phyloP scores from a whole-genome alignment of 2,329 filamentous ascomycete genomes.

The Lachnellula cervina region DNA sequence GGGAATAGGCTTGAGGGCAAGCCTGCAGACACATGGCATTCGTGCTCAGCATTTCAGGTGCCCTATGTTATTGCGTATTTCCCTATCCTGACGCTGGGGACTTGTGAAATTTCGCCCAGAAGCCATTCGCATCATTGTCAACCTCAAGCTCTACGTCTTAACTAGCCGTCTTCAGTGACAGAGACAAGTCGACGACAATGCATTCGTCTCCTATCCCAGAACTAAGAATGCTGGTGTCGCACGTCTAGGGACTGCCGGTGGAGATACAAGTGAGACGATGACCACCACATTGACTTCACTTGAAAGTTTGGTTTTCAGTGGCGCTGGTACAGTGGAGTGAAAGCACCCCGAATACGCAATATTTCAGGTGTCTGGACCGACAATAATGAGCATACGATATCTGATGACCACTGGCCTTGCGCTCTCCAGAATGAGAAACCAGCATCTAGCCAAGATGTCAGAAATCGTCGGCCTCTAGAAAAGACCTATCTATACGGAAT shows the following conservation, averaged over 20 bases:
- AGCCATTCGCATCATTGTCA: slow-evolving; percentile 64
- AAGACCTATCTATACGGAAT: slow-evolving; percentile 62
- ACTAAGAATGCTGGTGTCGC: slow-evolving; percentile 51
- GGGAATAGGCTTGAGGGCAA: slow-evolving; percentile 42
- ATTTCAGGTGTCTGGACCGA: slow-evolving; percentile 77
- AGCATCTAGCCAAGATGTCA: slow-evolving; percentile 24
- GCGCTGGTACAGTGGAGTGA: slow-evolving; percentile 63
- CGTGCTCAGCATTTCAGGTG: slow-evolving; percentile 43
- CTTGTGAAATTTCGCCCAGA: slow-evolving; percentile 59
- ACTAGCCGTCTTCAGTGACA: slow-evolving; percentile 62
- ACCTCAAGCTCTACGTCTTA: slow-evolving; percentile 69
- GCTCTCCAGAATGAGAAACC: slow-evolving; percentile 44
- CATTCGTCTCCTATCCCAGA: slow-evolving; percentile 58
- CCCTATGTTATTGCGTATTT: too few species aligned
- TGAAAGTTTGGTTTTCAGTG: slow-evolving; percentile 61
- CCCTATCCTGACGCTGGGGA: slow-evolving; percentile 52
- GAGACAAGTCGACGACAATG: slow-evolving; percentile 52
- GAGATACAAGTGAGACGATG: slow-evolving; percentile 64
- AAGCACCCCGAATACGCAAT: slow-evolving; percentile 54
- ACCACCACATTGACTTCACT: slow-evolving; percentile 70
- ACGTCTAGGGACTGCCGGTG: slow-evolving; percentile 67
- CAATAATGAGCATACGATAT: slow-evolving; percentile 70
- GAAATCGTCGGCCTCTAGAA: slow-evolving; percentile 64
- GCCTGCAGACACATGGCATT: slow-evolving; percentile 42
- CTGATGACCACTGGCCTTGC: slow-evolving; percentile 61